Conservation (phyloP, 139 green algal species). For the Picochlorum sp. region DNA sequence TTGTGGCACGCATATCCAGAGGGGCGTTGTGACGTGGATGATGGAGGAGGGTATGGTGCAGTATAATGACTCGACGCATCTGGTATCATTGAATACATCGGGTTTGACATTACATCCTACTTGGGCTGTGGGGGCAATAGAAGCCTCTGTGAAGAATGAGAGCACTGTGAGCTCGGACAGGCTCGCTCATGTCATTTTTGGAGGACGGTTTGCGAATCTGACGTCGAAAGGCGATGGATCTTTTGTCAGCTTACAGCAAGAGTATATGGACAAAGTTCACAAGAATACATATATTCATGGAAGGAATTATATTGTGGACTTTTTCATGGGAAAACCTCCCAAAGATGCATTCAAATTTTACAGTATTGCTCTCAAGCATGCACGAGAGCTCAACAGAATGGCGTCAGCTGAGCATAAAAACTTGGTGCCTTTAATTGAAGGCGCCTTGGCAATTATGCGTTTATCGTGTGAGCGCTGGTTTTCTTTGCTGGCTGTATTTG, state of each 20-base stretch:
- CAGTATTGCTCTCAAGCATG: conserved; percentile 22
- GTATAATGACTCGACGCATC: no score
- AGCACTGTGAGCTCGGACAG: not conserved
- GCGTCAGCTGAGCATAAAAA: conserved; percentile 35
- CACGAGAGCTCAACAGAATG: conserved; percentile 22
- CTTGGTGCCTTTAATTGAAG: conserved; percentile 63
- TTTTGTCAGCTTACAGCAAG: not conserved
- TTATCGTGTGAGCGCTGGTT: conserved; percentile 77
- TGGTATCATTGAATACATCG: not conserved
- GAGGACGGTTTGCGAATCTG: not conserved
- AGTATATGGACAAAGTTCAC: not conserved
- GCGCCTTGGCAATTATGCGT: conserved; percentile 69
- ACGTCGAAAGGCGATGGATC: not conserved
- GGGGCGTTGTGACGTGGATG: no score
- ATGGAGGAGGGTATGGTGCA: no score
- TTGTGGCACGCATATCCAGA: no score
- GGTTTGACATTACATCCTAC: not conserved
- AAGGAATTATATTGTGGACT: not conserved
- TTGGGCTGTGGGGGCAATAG: not conserved
- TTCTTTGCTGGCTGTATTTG: conserved; percentile 58
- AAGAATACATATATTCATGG: not conserved
- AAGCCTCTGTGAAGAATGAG: not conserved
- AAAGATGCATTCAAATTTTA: conserved; percentile 11
- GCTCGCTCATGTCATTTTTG: not conserved
- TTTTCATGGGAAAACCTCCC: not conserved